phyloP scores from a whole-genome alignment of 352 stramenopile genomes.

The Phytophthora foliorum region DNA sequence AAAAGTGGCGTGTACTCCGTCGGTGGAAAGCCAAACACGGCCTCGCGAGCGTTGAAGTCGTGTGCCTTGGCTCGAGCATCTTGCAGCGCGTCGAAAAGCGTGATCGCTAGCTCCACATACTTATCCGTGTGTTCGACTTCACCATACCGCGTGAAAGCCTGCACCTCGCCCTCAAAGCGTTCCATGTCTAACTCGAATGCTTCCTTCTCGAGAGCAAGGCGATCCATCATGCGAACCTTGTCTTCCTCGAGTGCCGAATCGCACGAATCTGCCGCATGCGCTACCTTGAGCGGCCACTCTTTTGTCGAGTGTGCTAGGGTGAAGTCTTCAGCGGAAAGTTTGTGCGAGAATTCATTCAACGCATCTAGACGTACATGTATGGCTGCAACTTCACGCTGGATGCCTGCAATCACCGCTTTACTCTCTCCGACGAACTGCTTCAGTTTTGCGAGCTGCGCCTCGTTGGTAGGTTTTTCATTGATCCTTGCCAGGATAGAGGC shows the following conservation, averaged over 20 bases:
- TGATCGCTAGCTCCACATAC: constrained; percentile 90
- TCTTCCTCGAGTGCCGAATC: constrained; percentile 92
- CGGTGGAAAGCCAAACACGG: constrained; percentile 94
- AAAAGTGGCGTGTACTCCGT: constrained; percentile 92
- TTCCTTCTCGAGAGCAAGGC: constrained; percentile 92
- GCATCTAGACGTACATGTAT: constrained; percentile 82
- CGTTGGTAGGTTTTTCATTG: constrained; percentile 93
- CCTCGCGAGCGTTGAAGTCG: constrained; percentile 94
- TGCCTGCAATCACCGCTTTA: constrained; percentile 79
- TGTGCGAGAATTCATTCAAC: constrained; percentile 88
- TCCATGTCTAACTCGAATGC: constrained; percentile 88
- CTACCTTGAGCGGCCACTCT: constrained; percentile 87
- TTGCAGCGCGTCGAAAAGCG: constrained; percentile 90
- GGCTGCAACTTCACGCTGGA: constrained; percentile 78
- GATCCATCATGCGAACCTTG: constrained; percentile 96
- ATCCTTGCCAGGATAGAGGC: constrained; percentile 91
- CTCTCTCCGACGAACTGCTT: constrained; percentile 91
- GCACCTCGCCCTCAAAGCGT: constrained; percentile 90
- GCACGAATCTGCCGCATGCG: constrained; percentile 83
- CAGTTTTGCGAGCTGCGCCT: constrained; percentile 91
- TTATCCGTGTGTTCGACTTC: constrained; percentile 92
- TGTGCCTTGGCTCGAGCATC: constrained; percentile 91
- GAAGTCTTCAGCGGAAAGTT: constrained; percentile 91
- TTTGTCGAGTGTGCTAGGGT: constrained; percentile 91
- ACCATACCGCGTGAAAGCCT: constrained; percentile 89